Percentiles rank a stretch among this genome's conserved stretches.
Conservation (phyloP, 306 rosid species). For the Myrica gale region DNA sequence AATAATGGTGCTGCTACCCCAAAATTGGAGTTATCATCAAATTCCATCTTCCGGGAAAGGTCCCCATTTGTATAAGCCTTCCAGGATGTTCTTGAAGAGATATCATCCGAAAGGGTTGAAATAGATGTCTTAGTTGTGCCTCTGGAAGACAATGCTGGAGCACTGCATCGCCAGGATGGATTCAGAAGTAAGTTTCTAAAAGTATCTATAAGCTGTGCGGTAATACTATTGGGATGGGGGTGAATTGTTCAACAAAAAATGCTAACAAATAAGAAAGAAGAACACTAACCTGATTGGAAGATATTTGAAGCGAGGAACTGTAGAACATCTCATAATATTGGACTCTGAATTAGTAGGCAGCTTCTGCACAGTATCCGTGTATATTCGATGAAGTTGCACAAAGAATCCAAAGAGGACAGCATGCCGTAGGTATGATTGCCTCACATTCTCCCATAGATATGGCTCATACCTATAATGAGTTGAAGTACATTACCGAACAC, state of each 20-base stretch:
- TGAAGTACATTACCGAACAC: slow-evolving; percentile 18
- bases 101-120: slow-evolving; percentile 56
- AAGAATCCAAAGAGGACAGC: slow-evolving; percentile 97
- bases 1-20: slow-evolving; percentile 91
- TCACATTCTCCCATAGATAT: slow-evolving; percentile 98
- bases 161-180: slow-evolving; percentile 51
- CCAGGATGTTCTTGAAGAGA: slow-evolving; percentile 79
- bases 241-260: background rate
- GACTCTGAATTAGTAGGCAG: slow-evolving; percentile 95
- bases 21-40: slow-evolving; percentile 77
- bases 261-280: slow-evolving; percentile 20
- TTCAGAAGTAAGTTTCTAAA: slow-evolving; percentile 19
- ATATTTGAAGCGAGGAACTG: slow-evolving; percentile 95
- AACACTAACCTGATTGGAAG: slow-evolving; percentile 91
- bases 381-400: slow-evolving; percentile 92
- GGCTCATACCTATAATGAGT: slow-evolving; percentile 70
- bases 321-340: slow-evolving; percentile 90
- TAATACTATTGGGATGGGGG: background rate
- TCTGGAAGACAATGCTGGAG: slow-evolving; percentile 93
- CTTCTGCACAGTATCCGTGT: slow-evolving; percentile 86
- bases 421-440: slow-evolving; percentile 86
- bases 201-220: slow-evolving; percentile 7
- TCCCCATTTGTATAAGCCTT: slow-evolving; percentile 75
- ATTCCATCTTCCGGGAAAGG: slow-evolving; percentile 66
- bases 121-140: slow-evolving; percentile 66